phyloP scores from a whole-genome alignment of 768 basidiomycete species.

The Pulveroboletus sp. region DNA sequence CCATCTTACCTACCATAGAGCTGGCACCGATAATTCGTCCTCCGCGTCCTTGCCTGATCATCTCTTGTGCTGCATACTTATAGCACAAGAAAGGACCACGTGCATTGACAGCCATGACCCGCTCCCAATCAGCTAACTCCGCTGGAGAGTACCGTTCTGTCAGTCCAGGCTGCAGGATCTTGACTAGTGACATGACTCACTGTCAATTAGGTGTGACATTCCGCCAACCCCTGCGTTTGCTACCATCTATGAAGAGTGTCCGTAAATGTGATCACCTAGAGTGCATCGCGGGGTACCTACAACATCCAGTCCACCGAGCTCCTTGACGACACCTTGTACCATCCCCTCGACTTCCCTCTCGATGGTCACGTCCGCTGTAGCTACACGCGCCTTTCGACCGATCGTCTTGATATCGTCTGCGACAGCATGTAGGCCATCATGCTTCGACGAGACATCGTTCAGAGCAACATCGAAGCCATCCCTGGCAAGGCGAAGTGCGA shows the following conservation, averaged over 20 bases:
- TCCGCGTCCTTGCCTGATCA: slow-evolving; percentile 47
- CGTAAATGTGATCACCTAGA: too few species aligned
- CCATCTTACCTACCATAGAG: slow-evolving; percentile 4
- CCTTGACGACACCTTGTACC: not conserved
- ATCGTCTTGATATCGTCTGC: slow-evolving; percentile 7
- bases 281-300: not conserved
- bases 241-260: slow-evolving; percentile 8
- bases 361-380: slow-evolving; percentile 11
- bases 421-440: slow-evolving; percentile 5
- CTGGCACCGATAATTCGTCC: slow-evolving; percentile 49
- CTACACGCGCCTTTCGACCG: slow-evolving; percentile 12
- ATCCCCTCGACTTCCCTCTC: slow-evolving; percentile 7
- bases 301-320: slow-evolving; percentile 7
- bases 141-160: not conserved
- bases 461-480: slow-evolving; percentile 28
- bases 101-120: slow-evolving; percentile 37
- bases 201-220: not conserved
- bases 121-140: slow-evolving; percentile 1
- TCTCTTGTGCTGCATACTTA: slow-evolving; percentile 55
- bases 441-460: slow-evolving; percentile 24
- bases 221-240: slow-evolving; percentile 10
- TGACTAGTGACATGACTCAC: not conserved
- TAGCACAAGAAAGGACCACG: slow-evolving; percentile 57
- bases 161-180: not conserved
- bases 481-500: slow-evolving; percentile 15